These are phyloP conservation scores for Naganishia randhawae DNA, from an alignment of 768 basidiomycete species.

Conservation along the genomic window DNA sequence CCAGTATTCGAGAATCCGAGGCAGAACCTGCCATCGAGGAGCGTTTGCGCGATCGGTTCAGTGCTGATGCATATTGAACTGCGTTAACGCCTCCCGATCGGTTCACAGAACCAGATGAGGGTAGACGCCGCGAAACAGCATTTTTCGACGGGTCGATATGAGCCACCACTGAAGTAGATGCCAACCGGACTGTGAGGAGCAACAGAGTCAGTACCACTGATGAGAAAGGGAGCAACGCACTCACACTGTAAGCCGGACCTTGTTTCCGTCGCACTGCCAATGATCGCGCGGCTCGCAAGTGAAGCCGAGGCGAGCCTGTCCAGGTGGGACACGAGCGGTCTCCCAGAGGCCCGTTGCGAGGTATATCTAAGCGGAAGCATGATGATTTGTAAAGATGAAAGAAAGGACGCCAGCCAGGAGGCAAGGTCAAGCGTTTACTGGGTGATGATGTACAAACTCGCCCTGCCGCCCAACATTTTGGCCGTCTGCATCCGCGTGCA, in stretches of 20 bases:
- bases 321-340: neutral
- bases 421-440: neutral
- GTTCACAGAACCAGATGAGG: neutral
- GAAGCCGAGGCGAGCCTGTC: neutral
- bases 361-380: slow-evolving; percentile 16
- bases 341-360: neutral
- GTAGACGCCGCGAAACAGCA: neutral
- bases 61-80: slow-evolving; percentile 4
- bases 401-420: neutral
- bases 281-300: neutral
- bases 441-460: neutral
- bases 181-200: neutral
- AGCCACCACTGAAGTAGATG: neutral
- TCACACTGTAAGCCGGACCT: neutral
- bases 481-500: neutral
- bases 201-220: no score
- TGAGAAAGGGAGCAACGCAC: neutral
- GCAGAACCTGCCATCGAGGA: neutral
- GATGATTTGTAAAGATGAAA: neutral
- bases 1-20: neutral
- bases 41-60: neutral
- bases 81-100: slow-evolving; percentile 1
- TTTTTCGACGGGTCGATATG: neutral
- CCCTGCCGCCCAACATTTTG: neutral
- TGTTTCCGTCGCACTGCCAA: neutral